Evolutionary conservation across 257 asterid species (phyloP), one percentile per base, ranked within the genome.

Genomic region (Ligustrum vulgare): DNA sequence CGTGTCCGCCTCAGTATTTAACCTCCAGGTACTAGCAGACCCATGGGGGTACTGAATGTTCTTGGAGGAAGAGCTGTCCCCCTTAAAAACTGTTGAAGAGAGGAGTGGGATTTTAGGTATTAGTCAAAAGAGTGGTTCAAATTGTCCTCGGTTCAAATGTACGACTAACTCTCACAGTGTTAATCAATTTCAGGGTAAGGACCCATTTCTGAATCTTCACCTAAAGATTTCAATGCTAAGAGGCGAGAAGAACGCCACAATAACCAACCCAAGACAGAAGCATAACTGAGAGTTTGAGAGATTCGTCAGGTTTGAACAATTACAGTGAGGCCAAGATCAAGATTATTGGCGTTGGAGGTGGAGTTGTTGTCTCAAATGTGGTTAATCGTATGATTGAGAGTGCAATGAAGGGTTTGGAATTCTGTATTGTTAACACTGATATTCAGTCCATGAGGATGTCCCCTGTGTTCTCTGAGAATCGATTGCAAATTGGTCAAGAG

Each of bases 321-420:
- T 80, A 75, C 77, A 89, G 84, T 63, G 97, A 85, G 86, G 98
- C 98, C 71, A 92, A 85, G 87, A 92, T 94, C 76, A 94, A 92
- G 89, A 97, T 94, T 77, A 84, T 94, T 76, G 98, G 98, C 28
- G 93, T 94, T 75, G 98, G 98, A 79, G 98, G 98, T 32, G 98
- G 98, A n/a, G n/a, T n/a, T n/a, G n/a, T n/a, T 67, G 98, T 97
- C 47, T 92, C 97, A 25, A 90, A 94, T 86, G 98, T 97, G 0
- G 98, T 94, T 36, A 94, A 94, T 80, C 98, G 98, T 70, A 94
- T 94, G 97, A 90, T 92, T 72, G 97, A 92, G 68, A 90, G 98
- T 67, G 81, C 86, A 35, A 87, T 90, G 97, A 86, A 92, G 74
- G 98, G 98, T 72, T 97, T 94, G 66, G 98, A 94, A 83, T 94